Base-by-base conservation (phyloP, 805 yeast genomes). In the Nakazawaea sp. region DNA sequence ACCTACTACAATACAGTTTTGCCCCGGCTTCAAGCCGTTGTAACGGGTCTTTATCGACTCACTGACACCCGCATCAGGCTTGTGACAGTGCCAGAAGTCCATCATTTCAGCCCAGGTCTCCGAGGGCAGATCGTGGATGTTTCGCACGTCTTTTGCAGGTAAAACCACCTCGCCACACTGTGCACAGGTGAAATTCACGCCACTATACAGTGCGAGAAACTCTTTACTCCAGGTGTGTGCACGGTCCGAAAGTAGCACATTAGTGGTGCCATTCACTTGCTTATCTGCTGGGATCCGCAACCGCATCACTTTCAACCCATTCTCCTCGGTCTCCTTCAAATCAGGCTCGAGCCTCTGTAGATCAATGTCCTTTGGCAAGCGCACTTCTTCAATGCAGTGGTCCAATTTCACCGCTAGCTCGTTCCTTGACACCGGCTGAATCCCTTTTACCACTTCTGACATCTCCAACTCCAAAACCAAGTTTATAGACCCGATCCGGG, bases 41-140 rank as follows among this genome's bases (percentile, higher is more conserved):
- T 68, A 61, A 18, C 50, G 38, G 18, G 48, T 36, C 38, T 36
- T 40, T 27, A 37, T 34, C 29, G 52, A 46, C 41, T 56, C 54
- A 21, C 53, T 51, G 27, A 40, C 51, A 19, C 52, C 40, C 16
- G 49, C 35, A 13, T 45, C 41, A 0, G 94, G 94, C 49, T 81
- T 82, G 52, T 90, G 97, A 53, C 98, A 90, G 55, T 90, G 97
- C 98, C 98, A 90, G 46, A 82, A 83, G 41, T 90, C 97, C 95
- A 90, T 82, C 71, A 92, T 62, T 53, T 90, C 98, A 11, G 81
- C 76, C 98, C 98, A 90, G 33, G 75, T 64, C 51, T 88, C 97
- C 1, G 95, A 82, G 0, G 98, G 98, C 78, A 90, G 73, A 27
- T 84, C 84, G 36, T 59, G 50, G 31, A 76, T 58, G 11, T 51